Percentiles rank a stretch among this genome's conserved stretches.
Conservation (phyloP, 108 stramenopile genomes). For the Pseudonitzschia multistriata region DNA sequence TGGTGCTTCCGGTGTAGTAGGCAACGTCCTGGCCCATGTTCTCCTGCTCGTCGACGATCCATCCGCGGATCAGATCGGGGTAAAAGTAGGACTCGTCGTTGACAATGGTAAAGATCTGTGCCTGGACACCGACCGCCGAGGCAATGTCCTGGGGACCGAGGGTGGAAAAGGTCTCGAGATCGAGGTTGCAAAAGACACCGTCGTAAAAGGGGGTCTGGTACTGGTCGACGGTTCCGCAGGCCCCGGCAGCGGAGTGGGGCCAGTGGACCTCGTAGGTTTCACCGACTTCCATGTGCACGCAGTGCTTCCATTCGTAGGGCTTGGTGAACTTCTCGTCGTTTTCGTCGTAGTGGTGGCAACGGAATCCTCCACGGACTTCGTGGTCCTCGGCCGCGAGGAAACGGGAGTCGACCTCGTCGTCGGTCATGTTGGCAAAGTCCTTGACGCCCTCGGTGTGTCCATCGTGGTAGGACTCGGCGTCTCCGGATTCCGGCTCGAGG, state of each 20-base stretch:
- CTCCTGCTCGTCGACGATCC: conserved; percentile 40
- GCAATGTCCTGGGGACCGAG: conserved; percentile 17
- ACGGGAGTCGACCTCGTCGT: neutral
- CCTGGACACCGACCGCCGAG: conserved; percentile 51
- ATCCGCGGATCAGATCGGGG: conserved; percentile 45
- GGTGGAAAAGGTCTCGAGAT: neutral
- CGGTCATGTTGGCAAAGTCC: neutral
- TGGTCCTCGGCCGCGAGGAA: neutral
- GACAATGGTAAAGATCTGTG: conserved; percentile 58
- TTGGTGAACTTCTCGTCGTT: conserved; percentile 39
- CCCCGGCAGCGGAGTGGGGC: conserved; percentile 50
- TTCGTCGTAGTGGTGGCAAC: conserved; percentile 36
- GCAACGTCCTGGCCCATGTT: conserved; percentile 36
- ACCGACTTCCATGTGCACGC: conserved; percentile 50
- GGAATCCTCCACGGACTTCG: conserved; percentile 29
- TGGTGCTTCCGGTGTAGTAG: conserved; percentile 69
- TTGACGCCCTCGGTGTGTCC: neutral
- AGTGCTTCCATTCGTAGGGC: conserved; percentile 52
- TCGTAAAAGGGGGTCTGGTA: conserved; percentile 56
- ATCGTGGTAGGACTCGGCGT: neutral
- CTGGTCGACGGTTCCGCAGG: conserved; percentile 42
- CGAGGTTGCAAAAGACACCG: conserved; percentile 46
- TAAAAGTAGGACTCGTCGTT: conserved; percentile 53
- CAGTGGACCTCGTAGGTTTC: conserved; percentile 67
- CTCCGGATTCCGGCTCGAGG: neutral